phyloP scores from a whole-genome alignment of 2,329 filamentous ascomycete genomes.

The Escovopsis sp. region DNA sequence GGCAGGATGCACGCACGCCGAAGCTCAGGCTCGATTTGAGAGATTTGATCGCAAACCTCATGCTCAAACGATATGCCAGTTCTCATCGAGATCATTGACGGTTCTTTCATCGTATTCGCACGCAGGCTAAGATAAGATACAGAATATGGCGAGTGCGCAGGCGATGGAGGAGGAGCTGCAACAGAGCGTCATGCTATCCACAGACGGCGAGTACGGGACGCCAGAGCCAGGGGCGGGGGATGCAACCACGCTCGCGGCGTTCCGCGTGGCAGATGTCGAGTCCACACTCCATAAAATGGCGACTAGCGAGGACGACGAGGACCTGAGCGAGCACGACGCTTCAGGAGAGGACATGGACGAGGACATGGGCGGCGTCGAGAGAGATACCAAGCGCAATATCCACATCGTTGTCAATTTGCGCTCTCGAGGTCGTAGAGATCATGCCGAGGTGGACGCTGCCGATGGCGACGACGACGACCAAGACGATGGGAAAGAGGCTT shows the following conservation, averaged over 20 bases:
- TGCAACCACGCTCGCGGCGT: constrained; percentile 11
- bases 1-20: constrained; percentile 12
- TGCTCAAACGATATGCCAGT: constrained; percentile 17
- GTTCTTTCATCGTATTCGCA: constrained; percentile 8
- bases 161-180: constrained; percentile 44
- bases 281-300: background rate
- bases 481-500: too few species aligned
- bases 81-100: constrained; percentile 6
- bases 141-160: constrained; percentile 33
- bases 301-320: constrained; percentile 16
- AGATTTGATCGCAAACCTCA: constrained; percentile 10
- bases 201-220: constrained; percentile 29
- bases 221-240: constrained; percentile 18
- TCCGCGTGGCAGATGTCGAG: background rate
- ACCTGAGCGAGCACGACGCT: constrained; percentile 24
- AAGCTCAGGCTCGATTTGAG: constrained; percentile 9
- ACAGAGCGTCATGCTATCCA: constrained; percentile 37
- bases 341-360: constrained; percentile 28
- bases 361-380: background rate
- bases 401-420: too few species aligned
- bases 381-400: too few species aligned
- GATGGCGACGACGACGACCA: constrained; percentile 21
- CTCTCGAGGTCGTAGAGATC: too few species aligned
- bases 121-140: constrained; percentile 11
- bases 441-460: constrained; percentile 5